Base-by-base conservation (phyloP, 768 basidiomycete genomes). In the Russula sp. region DNA sequence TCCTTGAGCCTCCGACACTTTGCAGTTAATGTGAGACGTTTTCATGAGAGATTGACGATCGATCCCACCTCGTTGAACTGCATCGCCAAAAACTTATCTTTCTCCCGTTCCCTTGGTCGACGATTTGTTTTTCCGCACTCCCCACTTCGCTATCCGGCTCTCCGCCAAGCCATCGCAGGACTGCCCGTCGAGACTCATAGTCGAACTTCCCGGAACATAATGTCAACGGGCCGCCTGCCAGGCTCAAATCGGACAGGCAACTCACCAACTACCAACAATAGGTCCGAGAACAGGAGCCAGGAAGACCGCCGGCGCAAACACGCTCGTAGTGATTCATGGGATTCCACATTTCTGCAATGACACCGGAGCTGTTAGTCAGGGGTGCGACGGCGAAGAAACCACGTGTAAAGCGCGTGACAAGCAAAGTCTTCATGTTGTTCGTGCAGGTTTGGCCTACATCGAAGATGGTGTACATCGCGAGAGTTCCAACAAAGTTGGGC, bases 311-410 rank as follows among this genome's bases (percentile, higher is more conserved):
- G 69, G 52, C 5, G 61, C 58, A 34, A 69, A 67, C 49, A 72
- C 24, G 53, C 68, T 67, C 26, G 65, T 52, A 1, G 72, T n/a
- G n/a, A n/a, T 51, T 66, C 32, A 62, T 40, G 11, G 72, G 57
- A 46, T 71, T 64, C 69, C 71, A 73, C 30, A 73, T 65, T 49
- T 73, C 18, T n/a, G 72, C 69, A 18, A 73, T 69, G 50, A 73
- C 62, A 0, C 71, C 70, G 2, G 63, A 64, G 8, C 56, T 42
- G 44, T 66, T 70, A n/a, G 71, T 71, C 28, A 73, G 59, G 4
- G 72, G 71, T 9, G 65, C 65, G 18, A 57, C 57, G 30, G 67
- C 61, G 42, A 73, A 72, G 53, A 68, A 65, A 3, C 72, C 72
- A 36, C 62, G 67, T 5, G 73, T 56, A 57, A 73, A 73, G 13